Conservation (phyloP, 2,329 filamentous ascomycete genomes). For the Hypoxylon sp. region DNA sequence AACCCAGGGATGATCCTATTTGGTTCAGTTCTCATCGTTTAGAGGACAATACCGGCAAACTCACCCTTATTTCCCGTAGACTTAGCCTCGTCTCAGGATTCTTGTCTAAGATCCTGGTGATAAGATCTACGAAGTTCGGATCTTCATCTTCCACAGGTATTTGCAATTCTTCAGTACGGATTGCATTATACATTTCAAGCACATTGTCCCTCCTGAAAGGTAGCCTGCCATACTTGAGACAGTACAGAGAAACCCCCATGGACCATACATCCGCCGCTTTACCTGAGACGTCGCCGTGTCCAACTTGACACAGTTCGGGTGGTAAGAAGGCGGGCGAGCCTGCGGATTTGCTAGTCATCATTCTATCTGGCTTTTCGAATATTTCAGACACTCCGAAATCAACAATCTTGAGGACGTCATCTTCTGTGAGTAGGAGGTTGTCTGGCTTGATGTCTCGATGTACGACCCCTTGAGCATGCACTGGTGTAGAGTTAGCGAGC, state of each 20-base stretch:
- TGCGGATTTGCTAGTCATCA: slow-evolving; percentile 93
- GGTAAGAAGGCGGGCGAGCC: slow-evolving; percentile 95
- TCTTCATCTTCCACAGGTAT: slow-evolving; percentile 74
- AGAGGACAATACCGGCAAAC: slow-evolving; percentile 49
- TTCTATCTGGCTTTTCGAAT: slow-evolving; percentile 86
- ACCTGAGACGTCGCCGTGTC: slow-evolving; percentile 88
- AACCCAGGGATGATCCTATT: slow-evolving; percentile 91
- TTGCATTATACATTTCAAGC: slow-evolving; percentile 89
- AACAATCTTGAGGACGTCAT: slow-evolving; percentile 95
- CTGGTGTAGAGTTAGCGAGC: slow-evolving; percentile 56
- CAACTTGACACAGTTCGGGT: slow-evolving; percentile 89
- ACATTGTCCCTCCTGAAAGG: slow-evolving; percentile 86
- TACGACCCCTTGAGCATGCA: slow-evolving; percentile 94
- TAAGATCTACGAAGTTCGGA: slow-evolving; percentile 78
- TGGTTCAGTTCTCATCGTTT: slow-evolving; percentile 41
- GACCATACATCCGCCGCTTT: slow-evolving; percentile 97
- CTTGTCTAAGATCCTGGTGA: slow-evolving; percentile 82
- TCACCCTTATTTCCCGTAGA: slow-evolving; percentile 84
- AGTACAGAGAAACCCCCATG: slow-evolving; percentile 96
- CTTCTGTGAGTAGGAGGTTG: slow-evolving; percentile 89
- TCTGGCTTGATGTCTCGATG: slow-evolving; percentile 99
- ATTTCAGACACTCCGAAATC: slow-evolving; percentile 99
- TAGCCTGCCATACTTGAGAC: slow-evolving; percentile 86
- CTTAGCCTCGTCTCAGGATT: slow-evolving; percentile 84
- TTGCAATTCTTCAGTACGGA: slow-evolving; percentile 75